Base-by-base conservation (phyloP, 768 basidiomycete genomes). In the Collybia nuda region DNA sequence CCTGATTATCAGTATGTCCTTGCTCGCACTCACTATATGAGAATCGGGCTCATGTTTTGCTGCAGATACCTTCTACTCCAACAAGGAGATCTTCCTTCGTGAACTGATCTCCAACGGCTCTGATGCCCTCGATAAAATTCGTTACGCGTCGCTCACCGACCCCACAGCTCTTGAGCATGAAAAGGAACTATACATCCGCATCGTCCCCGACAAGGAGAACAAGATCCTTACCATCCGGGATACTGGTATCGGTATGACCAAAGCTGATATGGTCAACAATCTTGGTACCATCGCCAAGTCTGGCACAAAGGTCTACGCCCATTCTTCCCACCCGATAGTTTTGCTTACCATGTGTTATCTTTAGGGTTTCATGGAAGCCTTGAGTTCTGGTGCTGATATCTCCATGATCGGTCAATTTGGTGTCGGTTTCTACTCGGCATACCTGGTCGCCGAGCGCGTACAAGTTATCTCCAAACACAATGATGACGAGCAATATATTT, bases 371-470 rank as follows among this genome's bases (percentile, higher is more conserved):
- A 98, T 99, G 96, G 96, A 99, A 80, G 96, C 97, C 47, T 82
- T 98, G 55, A 85, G 77, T 68, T 89, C 89, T 28, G 90, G 90
- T 57, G 90, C 90, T 50, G 89, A 92, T 64, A 91, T 92, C 54
- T 90, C 89, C 64, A 98, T 98, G 95, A 97, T 96, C 65, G 93
- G 93, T 75, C 91, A 95, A 78, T 96, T 97, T 73, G 93, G 96
- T 94, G 96, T 99, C 71, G 96, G 96, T 79, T 98, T 98, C 87
- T 98, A 99, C 85, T 98, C 96, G 42, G 91, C 93, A 14, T 98
- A 98, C 83, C 93, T 99, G 62, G 95, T 99, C 58, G 95, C 96
- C 61, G 96, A 99, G 76, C 88, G 88, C 58, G 96, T 99, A 3
- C 95, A 97, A 73, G 93, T 99, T 67, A 88, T 98, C 74, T 93